Percentiles rank a stretch among this genome's conserved stretches.
Conservation (phyloP, 192 early-diverging fungal genomes). For the Coemansia aciculifera region DNA sequence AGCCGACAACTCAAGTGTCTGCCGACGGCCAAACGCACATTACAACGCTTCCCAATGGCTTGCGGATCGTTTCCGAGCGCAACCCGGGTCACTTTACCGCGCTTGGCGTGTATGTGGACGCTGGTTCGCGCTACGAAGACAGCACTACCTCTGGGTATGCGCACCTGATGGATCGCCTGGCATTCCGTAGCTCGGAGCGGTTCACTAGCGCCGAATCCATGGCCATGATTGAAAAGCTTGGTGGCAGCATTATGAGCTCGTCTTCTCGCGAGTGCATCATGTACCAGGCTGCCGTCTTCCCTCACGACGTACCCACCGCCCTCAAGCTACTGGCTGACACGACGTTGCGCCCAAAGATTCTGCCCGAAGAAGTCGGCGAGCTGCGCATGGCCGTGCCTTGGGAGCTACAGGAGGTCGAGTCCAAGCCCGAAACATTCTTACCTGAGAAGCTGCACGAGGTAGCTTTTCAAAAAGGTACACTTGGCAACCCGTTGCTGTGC, state of each 20-base stretch:
- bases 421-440: slow-evolving; percentile 81
- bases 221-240: slow-evolving; percentile 78
- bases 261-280: slow-evolving; percentile 91
- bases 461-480: slow-evolving; percentile 74
- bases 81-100: slow-evolving; percentile 88
- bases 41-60: slow-evolving; percentile 86
- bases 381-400: slow-evolving; percentile 74
- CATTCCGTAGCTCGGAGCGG: slow-evolving; percentile 86
- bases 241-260: slow-evolving; percentile 88
- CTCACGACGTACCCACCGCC: slow-evolving; percentile 73
- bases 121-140: slow-evolving; percentile 87
- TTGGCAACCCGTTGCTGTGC: slow-evolving; percentile 82
- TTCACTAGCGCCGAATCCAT: slow-evolving; percentile 70
- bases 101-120: slow-evolving; percentile 87
- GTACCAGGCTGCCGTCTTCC: slow-evolving; percentile 92
- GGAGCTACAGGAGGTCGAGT: slow-evolving; percentile 86
- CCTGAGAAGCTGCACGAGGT: slow-evolving; percentile 86
- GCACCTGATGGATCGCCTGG: slow-evolving; percentile 88
- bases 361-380: slow-evolving; percentile 78
- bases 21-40: slow-evolving; percentile 55
- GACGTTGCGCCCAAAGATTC: slow-evolving; percentile 72
- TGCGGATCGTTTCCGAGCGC: slow-evolving; percentile 80
- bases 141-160: slow-evolving; percentile 65
- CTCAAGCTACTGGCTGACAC: slow-evolving; percentile 77
- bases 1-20: slow-evolving; percentile 12